Conservation (phyloP, 768 basidiomycete genomes). For the Boletus tomentosulus region DNA sequence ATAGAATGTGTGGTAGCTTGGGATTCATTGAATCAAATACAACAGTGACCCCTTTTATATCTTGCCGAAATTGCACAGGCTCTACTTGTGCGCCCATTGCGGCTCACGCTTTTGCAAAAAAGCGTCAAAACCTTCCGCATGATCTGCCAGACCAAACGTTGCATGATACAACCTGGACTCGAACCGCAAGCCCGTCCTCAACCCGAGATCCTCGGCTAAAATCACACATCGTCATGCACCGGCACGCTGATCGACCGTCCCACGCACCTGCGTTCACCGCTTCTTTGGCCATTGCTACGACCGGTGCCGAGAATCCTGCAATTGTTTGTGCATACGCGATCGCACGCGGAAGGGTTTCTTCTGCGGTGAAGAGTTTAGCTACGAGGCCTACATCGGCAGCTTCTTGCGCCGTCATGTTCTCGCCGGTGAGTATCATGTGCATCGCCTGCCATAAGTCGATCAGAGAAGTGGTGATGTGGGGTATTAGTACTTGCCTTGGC, state of each 20-base stretch:
- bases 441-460: slow-evolving; percentile 38
- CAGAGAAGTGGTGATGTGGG: neutral
- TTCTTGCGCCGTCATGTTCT: slow-evolving; percentile 41
- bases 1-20: neutral
- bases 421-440: slow-evolving; percentile 53
- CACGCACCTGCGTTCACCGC: slow-evolving; percentile 43
- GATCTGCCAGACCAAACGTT: slow-evolving; percentile 47
- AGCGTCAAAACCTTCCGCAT: slow-evolving; percentile 45
- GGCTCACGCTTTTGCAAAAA: slow-evolving; percentile 46
- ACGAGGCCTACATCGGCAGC: slow-evolving; percentile 48
- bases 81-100: slow-evolving; percentile 39
- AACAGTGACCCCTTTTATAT: neutral
- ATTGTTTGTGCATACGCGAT: slow-evolving; percentile 36
- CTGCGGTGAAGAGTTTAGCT: slow-evolving; percentile 37
- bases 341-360: slow-evolving; percentile 41
- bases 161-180: slow-evolving; percentile 49
- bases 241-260: neutral
- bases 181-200: slow-evolving; percentile 42
- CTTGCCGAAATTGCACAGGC: neutral
- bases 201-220: slow-evolving; percentile 43
- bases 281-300: slow-evolving; percentile 43
- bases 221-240: neutral
- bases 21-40: neutral
- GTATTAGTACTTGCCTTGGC: slow-evolving; percentile 36
- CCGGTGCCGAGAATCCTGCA: slow-evolving; percentile 30